Evolutionary conservation across 2,329 filamentous ascomycete genomes (phyloP).

Genomic region (Botrytis fragariae): DNA sequence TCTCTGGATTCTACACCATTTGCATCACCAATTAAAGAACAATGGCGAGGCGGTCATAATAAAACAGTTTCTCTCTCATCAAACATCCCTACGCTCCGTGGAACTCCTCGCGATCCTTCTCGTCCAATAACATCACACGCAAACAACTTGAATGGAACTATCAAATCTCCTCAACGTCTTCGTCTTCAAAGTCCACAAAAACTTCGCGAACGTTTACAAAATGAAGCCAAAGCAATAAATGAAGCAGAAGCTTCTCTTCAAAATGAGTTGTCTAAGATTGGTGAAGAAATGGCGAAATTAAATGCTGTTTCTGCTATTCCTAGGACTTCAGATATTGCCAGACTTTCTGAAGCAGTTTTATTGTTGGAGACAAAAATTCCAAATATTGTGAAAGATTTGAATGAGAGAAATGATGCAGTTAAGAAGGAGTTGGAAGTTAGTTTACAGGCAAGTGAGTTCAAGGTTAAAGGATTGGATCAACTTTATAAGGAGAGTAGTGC

Average conservation of each 20-base stretch:
- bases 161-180: conserved; percentile 45
- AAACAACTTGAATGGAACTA: neutral
- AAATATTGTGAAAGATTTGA: conserved; percentile 56
- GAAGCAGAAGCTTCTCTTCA: conserved; percentile 68
- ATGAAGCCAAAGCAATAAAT: conserved; percentile 72
- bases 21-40: conserved; percentile 27
- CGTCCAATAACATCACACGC: conserved; percentile 28
- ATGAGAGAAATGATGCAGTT: conserved; percentile 59
- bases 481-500: conserved; percentile 83
- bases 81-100: conserved; percentile 36
- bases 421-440: conserved; percentile 70
- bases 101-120: conserved; percentile 30
- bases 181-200: conserved; percentile 71
- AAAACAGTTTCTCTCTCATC: conserved; percentile 35
- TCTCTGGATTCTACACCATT: conserved; percentile 29
- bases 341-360: conserved; percentile 57
- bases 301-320: conserved; percentile 42
- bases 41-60: conserved; percentile 34
- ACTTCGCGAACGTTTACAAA: conserved; percentile 79
- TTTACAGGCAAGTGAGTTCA: conserved; percentile 71
- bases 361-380: conserved; percentile 68
- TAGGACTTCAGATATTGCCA: conserved; percentile 36
- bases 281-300: conserved; percentile 70
- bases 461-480: conserved; percentile 80
- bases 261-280: conserved; percentile 75